These are phyloP conservation scores for Claviceps digitariae DNA, from an alignment of 2,329 filamentous ascomycete genomes.

Conservation along the genomic window DNA sequence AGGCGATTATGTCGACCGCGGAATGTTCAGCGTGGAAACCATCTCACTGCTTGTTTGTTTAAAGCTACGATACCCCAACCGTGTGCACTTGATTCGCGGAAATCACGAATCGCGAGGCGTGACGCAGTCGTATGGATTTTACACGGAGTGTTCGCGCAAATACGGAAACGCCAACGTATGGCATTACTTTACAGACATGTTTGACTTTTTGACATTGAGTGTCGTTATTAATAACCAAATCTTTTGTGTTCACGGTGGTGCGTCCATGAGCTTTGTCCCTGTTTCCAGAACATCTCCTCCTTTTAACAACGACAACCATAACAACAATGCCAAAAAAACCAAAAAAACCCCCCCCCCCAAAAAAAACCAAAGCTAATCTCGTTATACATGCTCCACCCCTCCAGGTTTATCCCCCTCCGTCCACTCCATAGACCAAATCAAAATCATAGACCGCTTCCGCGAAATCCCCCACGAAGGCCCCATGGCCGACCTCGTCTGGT, in stretches of 20 bases:
- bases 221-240: constrained; percentile 99
- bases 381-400: background rate
- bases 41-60: constrained; percentile 96
- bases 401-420: constrained; percentile 73
- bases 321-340: background rate
- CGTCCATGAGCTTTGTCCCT: constrained; percentile 10
- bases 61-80: constrained; percentile 90
- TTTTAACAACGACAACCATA: no score
- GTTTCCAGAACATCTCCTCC: no score
- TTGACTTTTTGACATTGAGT: constrained; percentile 91
- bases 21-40: constrained; percentile 97
- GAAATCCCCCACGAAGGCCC: constrained; percentile 98
- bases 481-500: constrained; percentile 99
- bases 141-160: constrained; percentile 94
- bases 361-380: background rate
- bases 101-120: constrained; percentile 97
- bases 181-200: constrained; percentile 99
- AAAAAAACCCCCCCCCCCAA: no score
- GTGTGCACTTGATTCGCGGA: constrained; percentile 89
- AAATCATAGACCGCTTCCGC: constrained; percentile 96
- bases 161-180: constrained; percentile 98
- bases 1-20: constrained; percentile 97
- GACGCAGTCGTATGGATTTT: constrained; percentile 97
- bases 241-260: constrained; percentile 91
- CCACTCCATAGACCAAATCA: constrained; percentile 98